Conservation (phyloP, 805 yeast genomes). For the Kuraishia cidri region DNA sequence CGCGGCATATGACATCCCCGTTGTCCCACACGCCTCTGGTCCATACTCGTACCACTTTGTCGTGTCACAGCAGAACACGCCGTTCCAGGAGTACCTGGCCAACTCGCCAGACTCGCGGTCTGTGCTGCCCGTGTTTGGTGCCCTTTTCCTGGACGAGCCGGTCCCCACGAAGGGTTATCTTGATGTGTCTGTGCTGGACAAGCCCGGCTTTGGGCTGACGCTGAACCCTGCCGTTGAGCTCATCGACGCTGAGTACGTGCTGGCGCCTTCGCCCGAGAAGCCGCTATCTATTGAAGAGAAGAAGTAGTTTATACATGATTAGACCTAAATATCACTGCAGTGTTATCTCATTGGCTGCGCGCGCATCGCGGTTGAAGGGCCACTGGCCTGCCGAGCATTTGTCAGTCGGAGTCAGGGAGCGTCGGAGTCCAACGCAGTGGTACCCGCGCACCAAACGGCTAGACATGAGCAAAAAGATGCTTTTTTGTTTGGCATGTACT, state of each 20-base stretch:
- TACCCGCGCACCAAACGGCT: no score
- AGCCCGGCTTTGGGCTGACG: conserved; percentile 42
- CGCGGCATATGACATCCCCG: conserved; percentile 43
- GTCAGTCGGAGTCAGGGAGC: no score
- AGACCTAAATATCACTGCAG: no score
- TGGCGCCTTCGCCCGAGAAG: conserved; percentile 30
- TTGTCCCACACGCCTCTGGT: conserved; percentile 46
- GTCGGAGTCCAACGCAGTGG: no score
- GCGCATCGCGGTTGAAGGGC: no score
- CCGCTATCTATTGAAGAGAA: conserved; percentile 13
- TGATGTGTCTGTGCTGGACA: conserved; percentile 27
- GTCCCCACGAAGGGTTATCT: conserved; percentile 35
- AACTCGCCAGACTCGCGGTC: conserved; percentile 37
- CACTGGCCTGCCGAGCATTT: no score
- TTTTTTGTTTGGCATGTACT: no score
- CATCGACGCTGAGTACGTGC: conserved; percentile 27
- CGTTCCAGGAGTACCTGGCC: conserved; percentile 42
- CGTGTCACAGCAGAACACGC: conserved; percentile 38
- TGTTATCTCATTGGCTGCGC: no score
- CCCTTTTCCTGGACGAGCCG: conserved; percentile 35
- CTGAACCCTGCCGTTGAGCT: conserved; percentile 32
- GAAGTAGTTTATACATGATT: no score
- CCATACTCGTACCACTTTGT: conserved; percentile 44
- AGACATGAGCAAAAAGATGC: no score
- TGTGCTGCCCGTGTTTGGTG: conserved; percentile 38